Evolutionary conservation across 2,329 filamentous ascomycete genomes (phyloP), one percentile per base, ranked within the genome.

Genomic region (Periconia sp.): DNA sequence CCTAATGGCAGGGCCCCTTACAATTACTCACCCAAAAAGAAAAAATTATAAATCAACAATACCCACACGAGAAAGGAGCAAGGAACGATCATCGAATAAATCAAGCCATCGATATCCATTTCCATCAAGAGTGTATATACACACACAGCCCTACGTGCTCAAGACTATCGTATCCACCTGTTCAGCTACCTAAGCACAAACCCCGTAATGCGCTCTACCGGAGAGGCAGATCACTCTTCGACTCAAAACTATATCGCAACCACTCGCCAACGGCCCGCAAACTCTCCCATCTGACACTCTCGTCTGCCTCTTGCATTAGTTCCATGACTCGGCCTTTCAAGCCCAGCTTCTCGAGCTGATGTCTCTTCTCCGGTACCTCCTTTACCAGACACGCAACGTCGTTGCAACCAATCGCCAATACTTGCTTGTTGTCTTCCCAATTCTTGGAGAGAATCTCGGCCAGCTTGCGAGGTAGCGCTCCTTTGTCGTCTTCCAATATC

Each of bases 241-340:
- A 68, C 59, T 75, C 71, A 50, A 75, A 74, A 57, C 69, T 88
- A 77, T 90, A 90, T 64, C 86, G 82, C 72, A 91, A 74, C 86
- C 88, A 91, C 72, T 89, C 88, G 18, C 88, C 87, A 41, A 97
- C 85, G 15, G 92, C 92, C 66, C 89, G 85, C 77, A 97, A 77
- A 74, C 90, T 94, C 80, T 97, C 92, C 91, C 92, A 97, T 69
- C 92, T 82, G 45, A 97, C 91, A 55, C 85, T 87, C 78, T 96
- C 92, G 66, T 96, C 91, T 54, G 86, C 82, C 69, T 95, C 91
- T 66, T 85, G 87, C 92, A 97, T 97, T 68, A 97, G 80, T 77
- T 92, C 90, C 92, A 97, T 96, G 56, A 96, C 88, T 61, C 91
- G 83, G 17, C 84, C 85, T 83, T 97, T 97, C 58, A 97, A 76